Evolutionary conservation across 441 rosid species (phyloP).

Genomic region (Mallotus japonicus): DNA sequence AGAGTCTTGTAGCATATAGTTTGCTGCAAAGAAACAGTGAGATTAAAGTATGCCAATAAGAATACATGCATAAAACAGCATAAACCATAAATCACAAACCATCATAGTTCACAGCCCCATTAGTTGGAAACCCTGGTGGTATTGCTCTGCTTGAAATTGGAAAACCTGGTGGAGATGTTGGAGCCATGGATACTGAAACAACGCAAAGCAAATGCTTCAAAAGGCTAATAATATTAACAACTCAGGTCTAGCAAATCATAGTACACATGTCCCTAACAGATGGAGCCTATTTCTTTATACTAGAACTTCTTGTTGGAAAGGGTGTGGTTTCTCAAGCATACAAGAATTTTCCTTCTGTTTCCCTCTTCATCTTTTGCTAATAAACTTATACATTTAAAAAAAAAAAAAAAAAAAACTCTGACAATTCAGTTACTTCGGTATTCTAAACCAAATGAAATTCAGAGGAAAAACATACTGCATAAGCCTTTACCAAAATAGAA

Average conservation of each 20-base stretch:
- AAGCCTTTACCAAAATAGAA: neutral
- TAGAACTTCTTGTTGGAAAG: neutral
- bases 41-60: neutral
- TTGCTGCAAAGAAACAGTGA: conserved; percentile 33
- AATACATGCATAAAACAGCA: neutral
- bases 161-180: conserved; percentile 82
- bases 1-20: conserved; percentile 44
- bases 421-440: conserved; percentile 6
- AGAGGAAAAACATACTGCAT: neutral
- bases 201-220: neutral
- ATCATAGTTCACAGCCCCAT: conserved; percentile 51
- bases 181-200: conserved; percentile 61
- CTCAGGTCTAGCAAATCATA: neutral
- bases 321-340: neutral
- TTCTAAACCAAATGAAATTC: neutral
- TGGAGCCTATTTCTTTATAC: neutral
- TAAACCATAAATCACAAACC: conserved; percentile 33
- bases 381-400: neutral
- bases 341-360: neutral
- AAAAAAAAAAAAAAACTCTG: neutral
- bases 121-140: conserved; percentile 80
- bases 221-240: neutral
- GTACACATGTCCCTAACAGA: neutral
- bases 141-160: conserved; percentile 65
- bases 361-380: neutral